Conservation (phyloP, 2,329 filamentous ascomycete genomes). For the Monilinia fructigena region DNA sequence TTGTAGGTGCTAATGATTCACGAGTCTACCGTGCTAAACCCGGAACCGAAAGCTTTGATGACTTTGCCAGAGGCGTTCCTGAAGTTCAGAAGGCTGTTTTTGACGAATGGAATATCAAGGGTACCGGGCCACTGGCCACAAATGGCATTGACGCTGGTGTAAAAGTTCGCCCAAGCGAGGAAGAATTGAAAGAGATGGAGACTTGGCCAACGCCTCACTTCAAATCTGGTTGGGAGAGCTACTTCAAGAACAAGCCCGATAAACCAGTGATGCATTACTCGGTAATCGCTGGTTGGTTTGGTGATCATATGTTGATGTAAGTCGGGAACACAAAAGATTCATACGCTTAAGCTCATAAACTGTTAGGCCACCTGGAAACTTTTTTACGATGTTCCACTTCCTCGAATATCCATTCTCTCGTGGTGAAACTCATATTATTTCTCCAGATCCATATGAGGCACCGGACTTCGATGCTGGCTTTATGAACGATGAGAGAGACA, state of each 20-base stretch:
- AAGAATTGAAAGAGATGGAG: constrained; percentile 54
- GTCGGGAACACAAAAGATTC: constrained; percentile 25
- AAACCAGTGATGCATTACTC: constrained; percentile 87
- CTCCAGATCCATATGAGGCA: constrained; percentile 63
- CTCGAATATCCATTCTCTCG: constrained; percentile 61
- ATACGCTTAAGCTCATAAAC: constrained; percentile 43
- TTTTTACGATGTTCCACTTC: constrained; percentile 54
- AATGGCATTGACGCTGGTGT: constrained; percentile 48
- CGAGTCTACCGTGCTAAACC: constrained; percentile 41
- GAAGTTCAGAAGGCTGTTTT: constrained; percentile 70
- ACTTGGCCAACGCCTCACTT: constrained; percentile 72
- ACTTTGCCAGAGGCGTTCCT: constrained; percentile 73
- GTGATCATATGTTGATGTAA: constrained; percentile 59
- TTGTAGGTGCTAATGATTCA: not conserved
- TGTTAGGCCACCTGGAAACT: constrained; percentile 47
- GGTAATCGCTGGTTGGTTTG: constrained; percentile 65
- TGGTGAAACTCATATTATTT: constrained; percentile 59
- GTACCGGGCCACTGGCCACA: constrained; percentile 55
- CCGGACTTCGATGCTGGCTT: constrained; percentile 80
- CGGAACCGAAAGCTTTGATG: constrained; percentile 71
- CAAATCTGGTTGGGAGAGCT: constrained; percentile 71
- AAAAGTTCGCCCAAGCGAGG: constrained; percentile 57
- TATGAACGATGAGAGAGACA: constrained; percentile 83
- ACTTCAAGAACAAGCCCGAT: constrained; percentile 81
- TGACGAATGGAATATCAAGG: constrained; percentile 75